These are phyloP conservation scores for Rhododendron ferrugineum DNA, from an alignment of 148 eudicot genomes.

Conservation along the genomic window DNA sequence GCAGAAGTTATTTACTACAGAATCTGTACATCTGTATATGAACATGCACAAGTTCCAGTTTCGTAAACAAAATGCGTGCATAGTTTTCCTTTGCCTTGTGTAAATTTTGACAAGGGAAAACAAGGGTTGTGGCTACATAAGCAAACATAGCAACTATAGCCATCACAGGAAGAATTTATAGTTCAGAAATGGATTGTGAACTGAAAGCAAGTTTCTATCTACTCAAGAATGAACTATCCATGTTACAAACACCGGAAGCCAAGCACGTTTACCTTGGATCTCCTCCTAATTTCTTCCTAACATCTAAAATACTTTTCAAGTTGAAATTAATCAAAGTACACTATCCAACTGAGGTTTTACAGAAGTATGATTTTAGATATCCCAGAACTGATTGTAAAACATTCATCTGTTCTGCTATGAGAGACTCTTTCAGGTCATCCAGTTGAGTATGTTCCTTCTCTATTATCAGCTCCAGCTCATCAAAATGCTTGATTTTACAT, in stretches of 20 bases:
- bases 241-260: slow-evolving; percentile 12
- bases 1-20: no score
- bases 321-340: slow-evolving; percentile 7
- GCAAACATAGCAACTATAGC: neutral
- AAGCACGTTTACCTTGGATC: neutral
- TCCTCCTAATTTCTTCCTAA: slow-evolving; percentile 1
- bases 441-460: slow-evolving; percentile 51
- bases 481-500: slow-evolving; percentile 52
- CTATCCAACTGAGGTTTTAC: slow-evolving; percentile 19
- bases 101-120: neutral
- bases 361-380: slow-evolving; percentile 31
- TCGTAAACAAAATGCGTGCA: neutral
- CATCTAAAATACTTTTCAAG: neutral
- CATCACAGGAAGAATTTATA: neutral
- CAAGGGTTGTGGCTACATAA: neutral
- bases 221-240: neutral
- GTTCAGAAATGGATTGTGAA: neutral
- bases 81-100: neutral
- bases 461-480: slow-evolving; percentile 63
- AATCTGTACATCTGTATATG: neutral
- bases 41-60: neutral
- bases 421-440: slow-evolving; percentile 58
- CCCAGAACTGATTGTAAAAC: slow-evolving; percentile 42
- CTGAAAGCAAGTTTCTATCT: neutral
- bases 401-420: slow-evolving; percentile 47